These are phyloP conservation scores for Prunus mira DNA, from an alignment of 306 rosid species.

Conservation along the genomic window DNA sequence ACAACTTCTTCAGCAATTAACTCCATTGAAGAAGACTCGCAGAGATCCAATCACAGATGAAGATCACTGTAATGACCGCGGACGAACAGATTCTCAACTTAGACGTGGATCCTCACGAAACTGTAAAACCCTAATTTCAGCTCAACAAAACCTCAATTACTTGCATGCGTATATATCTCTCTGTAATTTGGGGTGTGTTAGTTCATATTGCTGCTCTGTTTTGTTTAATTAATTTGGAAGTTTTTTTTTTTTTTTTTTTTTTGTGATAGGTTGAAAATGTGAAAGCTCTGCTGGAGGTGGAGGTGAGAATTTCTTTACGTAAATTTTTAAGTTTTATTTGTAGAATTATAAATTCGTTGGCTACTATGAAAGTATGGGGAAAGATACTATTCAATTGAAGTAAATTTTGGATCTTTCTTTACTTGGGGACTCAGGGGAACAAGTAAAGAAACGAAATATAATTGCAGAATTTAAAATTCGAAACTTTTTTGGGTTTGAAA, in stretches of 20 bases:
- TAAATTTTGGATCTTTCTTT: constrained; percentile 7
- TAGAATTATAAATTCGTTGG: neutral
- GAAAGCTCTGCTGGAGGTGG: constrained; percentile 94
- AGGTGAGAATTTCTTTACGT: constrained; percentile 42
- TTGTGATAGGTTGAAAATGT: constrained; percentile 74
- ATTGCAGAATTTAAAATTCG: neutral
- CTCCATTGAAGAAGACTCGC: neutral
- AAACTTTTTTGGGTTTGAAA: neutral
- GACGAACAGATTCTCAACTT: constrained; percentile 71
- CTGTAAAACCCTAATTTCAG: constrained; percentile 46
- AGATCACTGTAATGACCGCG: constrained; percentile 88
- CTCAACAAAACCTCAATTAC: neutral
- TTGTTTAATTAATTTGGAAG: constrained; percentile 12
- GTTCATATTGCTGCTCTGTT: neutral
- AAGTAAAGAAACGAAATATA: neutral
- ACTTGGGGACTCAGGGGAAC: neutral
- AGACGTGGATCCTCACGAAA: constrained; percentile 90
- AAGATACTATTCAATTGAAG: neutral
- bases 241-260: neutral
- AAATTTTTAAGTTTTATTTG: neutral
- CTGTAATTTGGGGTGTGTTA: neutral
- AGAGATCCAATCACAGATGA: constrained; percentile 43
- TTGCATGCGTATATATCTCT: neutral
- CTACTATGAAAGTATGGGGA: neutral
- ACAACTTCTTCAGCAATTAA: neutral